phyloP scores from a whole-genome alignment of 2,329 filamentous ascomycete genomes.

The Colletotrichum filicis region DNA sequence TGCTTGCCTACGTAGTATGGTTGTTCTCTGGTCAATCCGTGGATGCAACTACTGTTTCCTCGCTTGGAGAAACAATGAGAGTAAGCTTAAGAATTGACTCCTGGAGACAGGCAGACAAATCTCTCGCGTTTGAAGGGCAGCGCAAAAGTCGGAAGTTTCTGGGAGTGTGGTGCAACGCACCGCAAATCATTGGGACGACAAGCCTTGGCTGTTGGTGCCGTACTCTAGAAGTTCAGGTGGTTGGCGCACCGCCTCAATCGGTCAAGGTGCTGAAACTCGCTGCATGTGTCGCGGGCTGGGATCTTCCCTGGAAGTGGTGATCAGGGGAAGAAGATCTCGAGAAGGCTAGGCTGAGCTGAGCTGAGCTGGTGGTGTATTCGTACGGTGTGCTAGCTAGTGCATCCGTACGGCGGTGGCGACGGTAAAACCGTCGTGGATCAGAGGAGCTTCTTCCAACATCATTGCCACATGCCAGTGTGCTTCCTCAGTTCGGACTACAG shows the following conservation, averaged over 20 bases:
- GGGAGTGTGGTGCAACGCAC: neutral
- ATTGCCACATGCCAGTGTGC: neutral
- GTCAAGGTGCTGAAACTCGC: conserved; percentile 30
- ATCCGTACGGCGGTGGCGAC: neutral
- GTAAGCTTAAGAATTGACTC: conserved; percentile 8
- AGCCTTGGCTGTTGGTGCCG: conserved; percentile 6
- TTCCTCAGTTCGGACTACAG: too few species aligned
- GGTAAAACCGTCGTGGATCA: neutral
- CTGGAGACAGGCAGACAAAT: neutral
- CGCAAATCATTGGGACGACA: conserved; percentile 7
- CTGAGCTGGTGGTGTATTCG: neutral
- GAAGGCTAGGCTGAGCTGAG: conserved; percentile 15
- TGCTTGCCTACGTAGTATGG: neutral
- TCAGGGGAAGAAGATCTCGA: conserved; percentile 12
- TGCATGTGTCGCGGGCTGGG: conserved; percentile 1
- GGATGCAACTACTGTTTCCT: conserved; percentile 6
- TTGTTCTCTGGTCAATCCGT: neutral
- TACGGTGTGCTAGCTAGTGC: too few species aligned
- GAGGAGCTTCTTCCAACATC: neutral
- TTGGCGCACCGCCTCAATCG: conserved; percentile 23
- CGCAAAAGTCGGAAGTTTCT: conserved; percentile 8
- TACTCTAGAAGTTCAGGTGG: conserved; percentile 18
- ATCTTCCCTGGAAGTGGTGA: conserved; percentile 5
- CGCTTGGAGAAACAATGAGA: neutral
- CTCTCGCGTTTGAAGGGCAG: conserved; percentile 1